Conservation (phyloP, 116 monocot species). For the Iris pallida region DNA sequence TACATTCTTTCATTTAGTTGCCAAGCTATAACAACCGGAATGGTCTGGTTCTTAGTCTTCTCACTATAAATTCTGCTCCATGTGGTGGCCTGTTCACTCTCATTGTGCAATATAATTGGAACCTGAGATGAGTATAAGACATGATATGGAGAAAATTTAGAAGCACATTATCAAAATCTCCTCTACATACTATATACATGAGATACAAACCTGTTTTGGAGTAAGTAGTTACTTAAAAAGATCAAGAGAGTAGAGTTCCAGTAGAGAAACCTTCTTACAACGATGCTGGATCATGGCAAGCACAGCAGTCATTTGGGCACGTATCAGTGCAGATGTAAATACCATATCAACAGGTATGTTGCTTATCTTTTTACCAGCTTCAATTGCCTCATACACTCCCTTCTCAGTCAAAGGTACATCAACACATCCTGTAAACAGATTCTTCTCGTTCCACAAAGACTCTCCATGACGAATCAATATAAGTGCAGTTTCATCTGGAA, state of each 20-base stretch:
- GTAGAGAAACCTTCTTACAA: slow-evolving; percentile 63
- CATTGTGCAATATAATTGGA: slow-evolving; percentile 79
- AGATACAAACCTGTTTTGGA: not conserved
- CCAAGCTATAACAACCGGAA: slow-evolving; percentile 94
- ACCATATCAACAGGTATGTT: slow-evolving; percentile 93
- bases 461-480: slow-evolving; percentile 97
- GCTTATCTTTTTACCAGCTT: slow-evolving; percentile 92
- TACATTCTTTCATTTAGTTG: slow-evolving; percentile 99
- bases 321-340: slow-evolving; percentile 81
- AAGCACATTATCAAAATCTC: not conserved
- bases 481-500: slow-evolving; percentile 90
- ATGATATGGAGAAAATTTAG: not conserved
- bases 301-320: slow-evolving; percentile 99
- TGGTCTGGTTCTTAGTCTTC: slow-evolving; percentile 74
- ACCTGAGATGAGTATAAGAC: slow-evolving; percentile 40
- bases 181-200: not conserved
- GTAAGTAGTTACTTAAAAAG: not conserved
- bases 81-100: slow-evolving; percentile 59
- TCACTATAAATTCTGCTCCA: slow-evolving; percentile 83
- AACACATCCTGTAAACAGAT: slow-evolving; percentile 98
- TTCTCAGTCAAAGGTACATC: slow-evolving; percentile 92
- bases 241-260: not conserved
- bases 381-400: slow-evolving; percentile 97
- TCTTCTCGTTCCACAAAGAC: slow-evolving; percentile 98
- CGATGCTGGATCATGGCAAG: slow-evolving; percentile 99